Conservation (phyloP, 768 basidiomycete genomes). For the Lactifluus echinatus region DNA sequence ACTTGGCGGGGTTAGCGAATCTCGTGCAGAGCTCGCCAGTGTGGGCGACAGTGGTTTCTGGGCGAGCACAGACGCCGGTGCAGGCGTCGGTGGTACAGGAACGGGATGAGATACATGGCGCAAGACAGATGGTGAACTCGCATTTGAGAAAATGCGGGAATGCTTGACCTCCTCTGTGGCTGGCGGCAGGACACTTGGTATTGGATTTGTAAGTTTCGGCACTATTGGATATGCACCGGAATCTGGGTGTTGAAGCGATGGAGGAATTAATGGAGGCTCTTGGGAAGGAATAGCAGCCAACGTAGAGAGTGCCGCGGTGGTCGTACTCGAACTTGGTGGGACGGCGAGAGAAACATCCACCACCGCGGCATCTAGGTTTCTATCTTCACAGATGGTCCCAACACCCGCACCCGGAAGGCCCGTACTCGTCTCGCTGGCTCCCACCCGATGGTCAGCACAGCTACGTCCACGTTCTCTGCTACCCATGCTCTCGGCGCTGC, state of each 20-base stretch:
- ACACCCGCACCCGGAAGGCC: constrained; percentile 12
- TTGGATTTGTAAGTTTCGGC: background rate
- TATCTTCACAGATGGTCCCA: background rate
- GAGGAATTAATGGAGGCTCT: background rate
- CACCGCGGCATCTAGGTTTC: background rate
- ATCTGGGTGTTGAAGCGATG: background rate
- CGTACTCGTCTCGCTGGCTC: constrained; percentile 15
- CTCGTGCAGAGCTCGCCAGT: constrained; percentile 12
- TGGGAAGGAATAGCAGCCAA: background rate
- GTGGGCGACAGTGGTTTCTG: constrained; percentile 4
- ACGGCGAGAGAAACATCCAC: background rate
- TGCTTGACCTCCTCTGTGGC: constrained; percentile 7
- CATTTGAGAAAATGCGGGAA: constrained; percentile 13
- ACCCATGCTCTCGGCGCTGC: constrained; percentile 5
- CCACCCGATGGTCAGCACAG: constrained; percentile 7
- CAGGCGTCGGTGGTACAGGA: constrained; percentile 5
- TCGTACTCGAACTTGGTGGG: background rate
- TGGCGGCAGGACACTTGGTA: background rate
- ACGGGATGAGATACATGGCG: constrained; percentile 8
- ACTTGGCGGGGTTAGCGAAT: constrained; percentile 26
- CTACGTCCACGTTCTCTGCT: constrained; percentile 19
- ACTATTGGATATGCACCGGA: background rate
- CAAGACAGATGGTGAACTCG: constrained; percentile 11
- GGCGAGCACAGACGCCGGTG: constrained; percentile 9
- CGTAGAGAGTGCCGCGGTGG: background rate